Base-by-base conservation (phyloP, 1,139 yeast genomes). In the Candida tropicalis region DNA sequence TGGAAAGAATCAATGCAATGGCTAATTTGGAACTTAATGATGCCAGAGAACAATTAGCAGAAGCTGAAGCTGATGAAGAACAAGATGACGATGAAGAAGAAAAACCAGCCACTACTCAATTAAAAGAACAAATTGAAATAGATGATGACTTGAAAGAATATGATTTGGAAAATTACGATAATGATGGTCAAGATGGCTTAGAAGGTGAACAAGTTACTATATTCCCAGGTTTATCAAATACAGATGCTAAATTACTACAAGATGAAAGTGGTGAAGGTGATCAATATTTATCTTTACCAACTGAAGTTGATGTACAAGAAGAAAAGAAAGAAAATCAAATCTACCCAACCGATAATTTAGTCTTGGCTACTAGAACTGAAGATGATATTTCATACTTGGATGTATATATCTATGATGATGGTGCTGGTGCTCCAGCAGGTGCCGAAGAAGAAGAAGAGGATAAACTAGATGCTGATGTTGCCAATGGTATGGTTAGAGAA, bases 351-450 rank as follows among this genome's bases (percentile, higher is more conserved):
- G 99, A 93, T 65, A 91, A 90, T 62, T 68, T 93, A 69, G 81
- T 93, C 29, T 74, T 93, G 54, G 91, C 97, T 10, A 86, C 98
- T 1, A 84, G 97, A 70, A 95, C 99, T 2, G 98, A 93, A 60
- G 99, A 93, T 62, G 98, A 93, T 42, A 77, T 93, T 36, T 90
- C 97, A 11, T 87, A 86, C 60, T 73, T 93, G 58, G 99, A 93
- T 58, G 95, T 93, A 2, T 91, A 91, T 58, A 88, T 95, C 23
- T 93, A 91, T 63, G 98, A 93, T 62, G 97, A 91, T 60, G 95
- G 95, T 60, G 91, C 93, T 15, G 93, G 91, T 24, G 87, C 86
- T 41, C 87, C 86, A 41, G 75, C 68, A 17, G 83, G 81, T 7
- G 77, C 80, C 8, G 81, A 82, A 38, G 81, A 75, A 48, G 89